Conservation (phyloP, 139 green algal species). For the Chlamydomonas schloesseri region DNA sequence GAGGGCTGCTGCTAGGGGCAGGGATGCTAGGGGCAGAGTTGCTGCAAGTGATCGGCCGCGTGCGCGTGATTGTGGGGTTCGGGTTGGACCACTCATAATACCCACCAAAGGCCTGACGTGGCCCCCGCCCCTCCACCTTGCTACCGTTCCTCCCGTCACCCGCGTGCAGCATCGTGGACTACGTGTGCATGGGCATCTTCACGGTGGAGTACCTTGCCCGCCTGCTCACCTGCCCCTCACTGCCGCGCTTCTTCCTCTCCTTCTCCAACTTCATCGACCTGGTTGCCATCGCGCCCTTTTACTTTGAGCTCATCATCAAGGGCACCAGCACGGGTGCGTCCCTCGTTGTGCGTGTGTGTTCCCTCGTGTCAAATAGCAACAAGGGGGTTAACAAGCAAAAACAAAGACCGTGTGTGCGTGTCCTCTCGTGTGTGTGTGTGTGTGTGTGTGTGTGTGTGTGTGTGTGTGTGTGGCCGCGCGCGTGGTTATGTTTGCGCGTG, state of each 20-base stretch:
- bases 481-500: no score
- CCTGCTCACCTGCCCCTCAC: conserved; percentile 12
- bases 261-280: conserved; percentile 38
- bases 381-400: no score
- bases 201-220: conserved; percentile 28
- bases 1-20: no score
- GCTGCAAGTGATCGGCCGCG: no score
- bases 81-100: no score
- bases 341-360: background rate
- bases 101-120: no score
- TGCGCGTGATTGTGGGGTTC: no score
- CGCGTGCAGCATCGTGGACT: conserved; percentile 32
- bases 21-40: no score
- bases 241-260: conserved; percentile 17
- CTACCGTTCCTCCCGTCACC: background rate
- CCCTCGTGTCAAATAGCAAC: background rate
- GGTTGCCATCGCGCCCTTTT: conserved; percentile 40
- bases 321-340: background rate
- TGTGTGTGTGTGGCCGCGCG: background rate
- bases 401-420: no score
- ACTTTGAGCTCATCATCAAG: conserved; percentile 29
- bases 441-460: no score
- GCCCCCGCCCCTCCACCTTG: no score
- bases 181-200: conserved; percentile 49
- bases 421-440: no score